Evolutionary conservation across 352 stramenopile species (phyloP).

Genomic region (Phytophthora sp.): DNA sequence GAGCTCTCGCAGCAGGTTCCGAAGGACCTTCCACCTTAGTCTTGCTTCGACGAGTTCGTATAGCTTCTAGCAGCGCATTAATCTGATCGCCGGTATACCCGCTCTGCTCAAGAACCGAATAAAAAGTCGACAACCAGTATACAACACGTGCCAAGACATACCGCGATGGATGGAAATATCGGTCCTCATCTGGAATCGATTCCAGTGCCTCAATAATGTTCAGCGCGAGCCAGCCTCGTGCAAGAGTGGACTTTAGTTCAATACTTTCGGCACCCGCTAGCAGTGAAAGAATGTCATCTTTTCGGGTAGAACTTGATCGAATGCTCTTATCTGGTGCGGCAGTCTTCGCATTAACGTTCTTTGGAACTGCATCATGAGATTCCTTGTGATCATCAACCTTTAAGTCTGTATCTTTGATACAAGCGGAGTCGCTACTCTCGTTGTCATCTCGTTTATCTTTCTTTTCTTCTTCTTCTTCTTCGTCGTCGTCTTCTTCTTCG

Average conservation of each 20-base stretch:
- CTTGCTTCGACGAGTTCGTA: slow-evolving; percentile 26
- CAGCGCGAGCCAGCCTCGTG: slow-evolving; percentile 47
- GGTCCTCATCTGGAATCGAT: slow-evolving; percentile 77
- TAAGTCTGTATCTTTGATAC: background rate
- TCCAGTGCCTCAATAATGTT: slow-evolving; percentile 81
- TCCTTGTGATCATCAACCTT: slow-evolving; percentile 12
- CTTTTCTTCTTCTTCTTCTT: slow-evolving; percentile 35
- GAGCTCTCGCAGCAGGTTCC: slow-evolving; percentile 43
- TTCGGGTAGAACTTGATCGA: slow-evolving; percentile 38
- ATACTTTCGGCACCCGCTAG: slow-evolving; percentile 28
- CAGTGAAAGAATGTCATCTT: slow-evolving; percentile 49
- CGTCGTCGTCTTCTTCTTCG: slow-evolving; percentile 46
- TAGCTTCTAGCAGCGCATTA: slow-evolving; percentile 24
- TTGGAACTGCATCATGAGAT: background rate
- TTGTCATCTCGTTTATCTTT: slow-evolving; percentile 32
- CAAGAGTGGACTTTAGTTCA: slow-evolving; percentile 29
- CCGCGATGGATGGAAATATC: slow-evolving; percentile 81
- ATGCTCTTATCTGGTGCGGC: slow-evolving; percentile 10
- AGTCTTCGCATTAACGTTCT: background rate
- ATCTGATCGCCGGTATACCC: slow-evolving; percentile 9
- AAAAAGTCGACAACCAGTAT: slow-evolving; percentile 53
- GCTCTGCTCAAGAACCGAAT: slow-evolving; percentile 22
- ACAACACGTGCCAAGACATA: slow-evolving; percentile 65
- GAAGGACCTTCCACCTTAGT: slow-evolving; percentile 21
- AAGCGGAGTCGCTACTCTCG: background rate